Percentiles rank a stretch among this genome's conserved stretches.
Evolutionary conservation across 768 basidiomycete genomes (phyloP).

Genomic region (Suillus cothurnatus): DNA sequence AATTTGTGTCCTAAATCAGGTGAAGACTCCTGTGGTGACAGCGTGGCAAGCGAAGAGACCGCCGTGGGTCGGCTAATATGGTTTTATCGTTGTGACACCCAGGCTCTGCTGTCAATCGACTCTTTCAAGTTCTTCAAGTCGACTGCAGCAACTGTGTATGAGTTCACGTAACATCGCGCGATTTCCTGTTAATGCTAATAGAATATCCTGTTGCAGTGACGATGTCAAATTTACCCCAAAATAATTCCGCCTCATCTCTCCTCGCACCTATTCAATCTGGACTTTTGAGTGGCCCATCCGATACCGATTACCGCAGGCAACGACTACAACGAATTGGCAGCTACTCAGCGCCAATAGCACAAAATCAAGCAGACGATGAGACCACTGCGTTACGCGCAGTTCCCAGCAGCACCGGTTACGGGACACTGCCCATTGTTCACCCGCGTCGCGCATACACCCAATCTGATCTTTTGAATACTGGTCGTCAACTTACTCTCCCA

Average conservation of each 20-base stretch:
- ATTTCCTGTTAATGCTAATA: neutral
- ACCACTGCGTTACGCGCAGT: slow-evolving; percentile 36
- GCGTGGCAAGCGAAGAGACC: neutral
- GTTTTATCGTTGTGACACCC: neutral
- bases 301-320: slow-evolving; percentile 61
- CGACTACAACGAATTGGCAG: slow-evolving; percentile 59
- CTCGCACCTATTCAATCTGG: slow-evolving; percentile 27
- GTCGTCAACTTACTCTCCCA: slow-evolving; percentile 41
- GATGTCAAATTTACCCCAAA: slow-evolving; percentile 21
- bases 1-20: neutral
- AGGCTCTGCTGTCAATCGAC: neutral
- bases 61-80: too few species aligned
- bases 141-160: neutral
- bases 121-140: neutral
- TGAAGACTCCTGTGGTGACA: neutral
- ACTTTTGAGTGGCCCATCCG: slow-evolving; percentile 51
- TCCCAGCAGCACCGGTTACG: slow-evolving; percentile 49
- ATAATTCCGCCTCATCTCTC: slow-evolving; percentile 24
- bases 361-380: slow-evolving; percentile 29
- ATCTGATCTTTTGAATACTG: slow-evolving; percentile 23
- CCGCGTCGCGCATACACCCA: slow-evolving; percentile 31
- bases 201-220: neutral
- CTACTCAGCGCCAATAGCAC: neutral
- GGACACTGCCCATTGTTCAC: slow-evolving; percentile 46
- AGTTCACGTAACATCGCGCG: neutral